A percentile compares a stretch with the other conserved stretches of the same genome.
Conservation (phyloP, 2,329 filamentous ascomycete species). For the Lasiodiplodia hormozganensis region DNA sequence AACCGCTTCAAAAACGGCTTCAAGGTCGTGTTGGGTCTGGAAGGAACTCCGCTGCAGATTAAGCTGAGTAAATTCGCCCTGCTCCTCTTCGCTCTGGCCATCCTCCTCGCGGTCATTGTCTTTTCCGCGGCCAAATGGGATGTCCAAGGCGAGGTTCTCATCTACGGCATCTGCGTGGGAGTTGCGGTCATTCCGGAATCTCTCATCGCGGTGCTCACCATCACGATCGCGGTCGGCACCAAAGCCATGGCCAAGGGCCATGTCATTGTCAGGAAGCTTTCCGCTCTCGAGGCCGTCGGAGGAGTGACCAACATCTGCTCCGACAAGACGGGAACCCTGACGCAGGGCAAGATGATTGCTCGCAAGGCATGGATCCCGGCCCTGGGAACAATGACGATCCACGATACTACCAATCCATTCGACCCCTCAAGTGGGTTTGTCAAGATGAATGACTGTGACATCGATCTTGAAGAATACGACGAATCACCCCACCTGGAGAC, state of each 20-base stretch:
- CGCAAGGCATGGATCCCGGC: conserved; percentile 47
- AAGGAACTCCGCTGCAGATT: conserved; percentile 83
- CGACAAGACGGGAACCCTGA: conserved; percentile 50
- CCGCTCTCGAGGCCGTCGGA: conserved; percentile 49
- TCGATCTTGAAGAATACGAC: conserved; percentile 38
- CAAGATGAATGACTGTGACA: conserved; percentile 38
- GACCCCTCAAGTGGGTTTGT: conserved; percentile 45
- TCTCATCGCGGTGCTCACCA: conserved; percentile 60
- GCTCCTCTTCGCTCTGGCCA: conserved; percentile 76
- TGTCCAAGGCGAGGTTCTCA: conserved; percentile 52
- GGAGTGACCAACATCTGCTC: conserved; percentile 46
- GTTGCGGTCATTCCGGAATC: conserved; percentile 58
- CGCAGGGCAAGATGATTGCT: conserved; percentile 50
- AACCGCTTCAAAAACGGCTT: conserved; percentile 45
- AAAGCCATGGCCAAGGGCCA: conserved; percentile 51
- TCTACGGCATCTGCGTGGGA: conserved; percentile 57
- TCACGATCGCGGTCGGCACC: conserved; percentile 63
- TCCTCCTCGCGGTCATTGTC: conserved; percentile 73
- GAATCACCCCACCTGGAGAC: conserved; percentile 35
- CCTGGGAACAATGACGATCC: conserved; percentile 42
- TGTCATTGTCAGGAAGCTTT: conserved; percentile 49
- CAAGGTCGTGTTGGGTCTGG: conserved; percentile 66
- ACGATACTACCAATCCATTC: conserved; percentile 45
- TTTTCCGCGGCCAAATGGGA: conserved; percentile 65
- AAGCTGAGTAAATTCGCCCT: conserved; percentile 87